Conservation (phyloP, 2,329 filamentous ascomycete species). For the Colletotrichum sp. region DNA sequence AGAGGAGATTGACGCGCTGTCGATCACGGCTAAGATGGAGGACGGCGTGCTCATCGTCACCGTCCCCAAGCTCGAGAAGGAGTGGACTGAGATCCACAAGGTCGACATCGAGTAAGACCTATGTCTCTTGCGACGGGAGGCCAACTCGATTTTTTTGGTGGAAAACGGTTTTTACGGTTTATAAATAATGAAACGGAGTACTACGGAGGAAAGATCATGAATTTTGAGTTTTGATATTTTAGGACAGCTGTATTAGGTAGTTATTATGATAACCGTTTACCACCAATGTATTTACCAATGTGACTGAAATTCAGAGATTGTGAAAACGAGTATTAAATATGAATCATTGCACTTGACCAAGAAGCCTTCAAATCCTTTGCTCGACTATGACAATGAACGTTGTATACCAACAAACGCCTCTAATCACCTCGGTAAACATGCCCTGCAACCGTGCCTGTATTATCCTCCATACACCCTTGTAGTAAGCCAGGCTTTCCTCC, state of each 20-base stretch:
- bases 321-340: no score
- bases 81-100: slow-evolving; percentile 67
- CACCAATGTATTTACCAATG: fast-evolving
- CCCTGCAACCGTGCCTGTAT: no score
- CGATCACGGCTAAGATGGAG: slow-evolving; percentile 77
- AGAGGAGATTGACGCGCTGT: slow-evolving; percentile 68
- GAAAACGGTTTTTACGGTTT: not conserved
- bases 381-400: no score
- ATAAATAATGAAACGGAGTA: not conserved
- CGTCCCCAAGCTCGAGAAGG: slow-evolving; percentile 75
- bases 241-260: not conserved
- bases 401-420: no score
- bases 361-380: no score
- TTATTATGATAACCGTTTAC: not conserved
- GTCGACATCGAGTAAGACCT: slow-evolving; percentile 59
- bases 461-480: no score
- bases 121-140: not conserved
- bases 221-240: not conserved
- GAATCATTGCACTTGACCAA: no score
- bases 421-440: no score
- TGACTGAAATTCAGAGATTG: not conserved
- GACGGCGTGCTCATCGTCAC: slow-evolving; percentile 79
- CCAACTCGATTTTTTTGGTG: not conserved
- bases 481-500: no score
- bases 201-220: not conserved